These are phyloP conservation scores for Ganoderma leucocontextum DNA, from an alignment of 1,284 basidiomycete genomes.

Conservation along the genomic window DNA sequence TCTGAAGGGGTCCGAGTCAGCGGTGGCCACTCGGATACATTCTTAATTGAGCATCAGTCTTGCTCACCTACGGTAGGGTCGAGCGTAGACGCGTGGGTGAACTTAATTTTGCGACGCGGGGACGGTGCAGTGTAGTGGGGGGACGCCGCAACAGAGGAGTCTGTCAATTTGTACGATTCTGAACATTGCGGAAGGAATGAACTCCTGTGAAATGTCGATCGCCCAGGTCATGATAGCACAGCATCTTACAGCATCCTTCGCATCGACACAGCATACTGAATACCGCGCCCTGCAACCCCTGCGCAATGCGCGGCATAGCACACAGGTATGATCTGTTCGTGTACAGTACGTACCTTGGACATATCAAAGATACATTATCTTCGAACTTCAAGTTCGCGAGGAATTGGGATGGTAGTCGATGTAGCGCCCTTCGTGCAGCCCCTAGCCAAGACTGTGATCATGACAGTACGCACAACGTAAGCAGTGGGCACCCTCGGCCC, in stretches of 20 bases:
- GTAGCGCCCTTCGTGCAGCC: no score
- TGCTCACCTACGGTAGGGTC: neutral
- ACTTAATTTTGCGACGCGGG: neutral
- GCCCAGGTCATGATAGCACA: neutral
- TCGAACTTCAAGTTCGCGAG: no score
- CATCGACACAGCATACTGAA: neutral
- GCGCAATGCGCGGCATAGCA: neutral
- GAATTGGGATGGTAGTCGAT: no score
- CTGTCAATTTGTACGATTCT: constrained; percentile 5
- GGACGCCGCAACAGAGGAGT: neutral
- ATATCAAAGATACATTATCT: no score
- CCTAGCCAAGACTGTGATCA: no score
- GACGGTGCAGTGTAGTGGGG: neutral
- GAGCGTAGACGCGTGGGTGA: neutral
- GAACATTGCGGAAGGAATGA: neutral
- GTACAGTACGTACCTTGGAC: neutral
- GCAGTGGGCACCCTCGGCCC: no score
- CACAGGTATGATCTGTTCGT: neutral
- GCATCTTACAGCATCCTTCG: no score
- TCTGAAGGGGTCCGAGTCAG: neutral
- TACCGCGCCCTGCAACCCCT: neutral
- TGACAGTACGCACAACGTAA: no score
- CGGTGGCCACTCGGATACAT: neutral
- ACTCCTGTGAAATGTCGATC: neutral
- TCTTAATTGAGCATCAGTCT: neutral